phyloP scores from a whole-genome alignment of 2,329 filamentous ascomycete species.

The Fusarium camptoceras region DNA sequence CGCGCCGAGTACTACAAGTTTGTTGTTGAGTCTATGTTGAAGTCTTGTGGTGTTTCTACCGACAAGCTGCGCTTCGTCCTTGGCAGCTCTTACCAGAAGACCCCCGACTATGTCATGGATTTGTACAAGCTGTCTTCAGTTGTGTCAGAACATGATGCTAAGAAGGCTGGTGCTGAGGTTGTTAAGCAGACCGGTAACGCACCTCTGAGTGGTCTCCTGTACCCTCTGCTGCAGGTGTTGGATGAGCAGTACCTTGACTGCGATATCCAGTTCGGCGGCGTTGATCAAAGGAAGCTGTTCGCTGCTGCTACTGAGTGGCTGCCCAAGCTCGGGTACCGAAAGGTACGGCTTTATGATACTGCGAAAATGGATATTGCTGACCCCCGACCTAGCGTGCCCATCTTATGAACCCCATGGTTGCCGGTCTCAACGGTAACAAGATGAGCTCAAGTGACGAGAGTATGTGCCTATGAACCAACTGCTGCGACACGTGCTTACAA shows the following conservation, averaged over 20 bases:
- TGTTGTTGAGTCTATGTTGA: slow-evolving; percentile 78
- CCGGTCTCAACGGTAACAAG: slow-evolving; percentile 85
- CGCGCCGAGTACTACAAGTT: slow-evolving; percentile 86
- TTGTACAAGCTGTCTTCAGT: slow-evolving; percentile 79
- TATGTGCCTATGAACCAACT: slow-evolving; percentile 28
- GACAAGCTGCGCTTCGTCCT: slow-evolving; percentile 85
- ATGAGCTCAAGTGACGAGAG: slow-evolving; percentile 84
- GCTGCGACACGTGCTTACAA: not conserved
- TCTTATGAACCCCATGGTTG: slow-evolving; percentile 79
- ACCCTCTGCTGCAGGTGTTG: slow-evolving; percentile 77
- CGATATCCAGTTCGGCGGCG: slow-evolving; percentile 86
- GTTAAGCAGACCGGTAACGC: slow-evolving; percentile 91
- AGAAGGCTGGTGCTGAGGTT: slow-evolving; percentile 91
- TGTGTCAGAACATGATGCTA: slow-evolving; percentile 82
- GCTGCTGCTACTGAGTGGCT: slow-evolving; percentile 85
- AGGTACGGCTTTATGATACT: slow-evolving; percentile 52
- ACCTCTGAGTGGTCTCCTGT: slow-evolving; percentile 65
- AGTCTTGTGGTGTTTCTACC: slow-evolving; percentile 81
- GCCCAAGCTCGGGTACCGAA: slow-evolving; percentile 85
- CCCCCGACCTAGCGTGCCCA: slow-evolving; percentile 50
- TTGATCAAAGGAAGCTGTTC: slow-evolving; percentile 92
- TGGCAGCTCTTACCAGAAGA: slow-evolving; percentile 85
- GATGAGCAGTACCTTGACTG: slow-evolving; percentile 91
- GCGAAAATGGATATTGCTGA: slow-evolving; percentile 10
- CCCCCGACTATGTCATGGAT: slow-evolving; percentile 84